phyloP scores from a whole-genome alignment of 352 stramenopile species.

The Phytophthora sp. region DNA sequence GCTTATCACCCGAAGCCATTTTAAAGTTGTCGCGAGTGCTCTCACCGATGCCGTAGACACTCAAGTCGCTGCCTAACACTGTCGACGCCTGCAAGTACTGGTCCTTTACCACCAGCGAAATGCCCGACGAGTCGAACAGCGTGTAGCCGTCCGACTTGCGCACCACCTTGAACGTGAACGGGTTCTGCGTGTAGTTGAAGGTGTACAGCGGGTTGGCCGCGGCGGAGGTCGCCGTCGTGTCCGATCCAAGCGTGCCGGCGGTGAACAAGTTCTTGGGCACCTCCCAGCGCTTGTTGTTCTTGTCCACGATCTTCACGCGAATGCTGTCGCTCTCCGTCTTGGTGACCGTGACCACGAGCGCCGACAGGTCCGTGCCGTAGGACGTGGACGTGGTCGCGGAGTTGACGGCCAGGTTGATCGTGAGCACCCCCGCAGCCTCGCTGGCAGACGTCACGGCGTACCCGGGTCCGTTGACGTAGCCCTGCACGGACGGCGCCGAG shows the following conservation, averaged over 20 bases:
- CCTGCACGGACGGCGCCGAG: slow-evolving; percentile 12
- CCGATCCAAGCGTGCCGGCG: slow-evolving; percentile 26
- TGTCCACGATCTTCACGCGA: slow-evolving; percentile 60
- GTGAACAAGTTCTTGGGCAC: slow-evolving; percentile 45
- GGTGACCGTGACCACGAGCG: slow-evolving; percentile 46
- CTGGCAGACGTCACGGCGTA: slow-evolving; percentile 45
- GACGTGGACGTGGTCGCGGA: slow-evolving; percentile 13
- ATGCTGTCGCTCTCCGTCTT: slow-evolving; percentile 47
- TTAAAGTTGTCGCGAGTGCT: slow-evolving; percentile 43
- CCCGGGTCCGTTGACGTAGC: slow-evolving; percentile 42
- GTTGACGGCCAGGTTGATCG: slow-evolving; percentile 43
- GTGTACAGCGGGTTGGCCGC: slow-evolving; percentile 18
- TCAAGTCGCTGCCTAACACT: slow-evolving; percentile 25
- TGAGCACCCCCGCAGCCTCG: slow-evolving; percentile 31
- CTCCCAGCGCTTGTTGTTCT: slow-evolving; percentile 57
- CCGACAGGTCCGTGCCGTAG: slow-evolving; percentile 45
- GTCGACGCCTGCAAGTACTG: slow-evolving; percentile 50
- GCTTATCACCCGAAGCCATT: slow-evolving; percentile 49
- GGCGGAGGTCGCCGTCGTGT: slow-evolving; percentile 3
- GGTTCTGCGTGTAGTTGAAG: slow-evolving; percentile 48
- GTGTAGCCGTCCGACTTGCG: slow-evolving; percentile 44
- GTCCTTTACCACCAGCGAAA: slow-evolving; percentile 48
- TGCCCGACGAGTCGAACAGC: slow-evolving; percentile 48
- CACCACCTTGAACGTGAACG: slow-evolving; percentile 47
- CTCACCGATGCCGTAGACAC: slow-evolving; percentile 49